phyloP scores from a whole-genome alignment of 768 basidiomycete species.

The Rhodotorula graminis region DNA sequence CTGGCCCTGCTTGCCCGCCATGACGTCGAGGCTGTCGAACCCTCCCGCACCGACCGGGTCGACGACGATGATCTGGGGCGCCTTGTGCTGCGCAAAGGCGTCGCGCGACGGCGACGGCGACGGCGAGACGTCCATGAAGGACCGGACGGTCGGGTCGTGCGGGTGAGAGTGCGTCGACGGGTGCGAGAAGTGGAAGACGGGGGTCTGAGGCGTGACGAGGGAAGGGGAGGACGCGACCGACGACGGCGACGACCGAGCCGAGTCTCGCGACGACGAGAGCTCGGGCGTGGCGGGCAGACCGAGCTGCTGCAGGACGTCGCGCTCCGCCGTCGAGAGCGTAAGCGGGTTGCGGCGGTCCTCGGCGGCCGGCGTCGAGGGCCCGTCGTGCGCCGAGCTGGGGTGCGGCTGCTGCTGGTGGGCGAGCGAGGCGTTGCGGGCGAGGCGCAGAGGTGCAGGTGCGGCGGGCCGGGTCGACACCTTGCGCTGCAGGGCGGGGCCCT shows the following conservation, averaged over 20 bases:
- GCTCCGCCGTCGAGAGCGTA: constrained; percentile 22
- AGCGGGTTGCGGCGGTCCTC: neutral
- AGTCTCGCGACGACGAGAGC: neutral
- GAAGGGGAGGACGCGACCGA: too few relatives aligned
- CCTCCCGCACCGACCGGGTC: neutral
- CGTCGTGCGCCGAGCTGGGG: too few relatives aligned
- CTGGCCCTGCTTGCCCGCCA: neutral
- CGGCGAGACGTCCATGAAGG: neutral
- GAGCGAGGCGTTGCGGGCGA: constrained; percentile 7
- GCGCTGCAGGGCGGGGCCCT: neutral
- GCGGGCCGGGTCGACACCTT: neutral
- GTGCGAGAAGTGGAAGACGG: neutral
- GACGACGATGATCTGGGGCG: neutral
- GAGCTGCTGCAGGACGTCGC: constrained; percentile 20
- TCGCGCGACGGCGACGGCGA: neutral
- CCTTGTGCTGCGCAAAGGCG: neutral
- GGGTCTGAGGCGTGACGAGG: neutral
- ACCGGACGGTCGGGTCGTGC: too few relatives aligned
- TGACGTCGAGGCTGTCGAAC: neutral
- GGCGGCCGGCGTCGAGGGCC: neutral
- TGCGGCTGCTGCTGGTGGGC: neutral
- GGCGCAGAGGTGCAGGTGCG: neutral
- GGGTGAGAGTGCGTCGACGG: neutral
- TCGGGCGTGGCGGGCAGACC: constrained; percentile 25
- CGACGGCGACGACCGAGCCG: neutral